These are phyloP conservation scores for Chalaropsis ovoidea DNA, from an alignment of 2,329 filamentous ascomycete species.

Conservation along the genomic window DNA sequence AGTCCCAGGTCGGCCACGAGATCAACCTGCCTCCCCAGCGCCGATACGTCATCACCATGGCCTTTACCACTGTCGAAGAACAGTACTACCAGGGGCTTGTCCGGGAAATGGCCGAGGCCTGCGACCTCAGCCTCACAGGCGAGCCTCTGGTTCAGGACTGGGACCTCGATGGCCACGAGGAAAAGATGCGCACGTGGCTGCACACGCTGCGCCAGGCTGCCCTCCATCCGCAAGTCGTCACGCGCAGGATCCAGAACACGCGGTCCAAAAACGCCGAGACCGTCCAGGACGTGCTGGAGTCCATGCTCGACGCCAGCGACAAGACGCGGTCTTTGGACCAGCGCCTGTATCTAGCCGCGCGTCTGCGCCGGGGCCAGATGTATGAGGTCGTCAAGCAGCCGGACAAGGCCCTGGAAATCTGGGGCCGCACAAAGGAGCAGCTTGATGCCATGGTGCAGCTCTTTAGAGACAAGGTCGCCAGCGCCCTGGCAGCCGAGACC, in stretches of 20 bases:
- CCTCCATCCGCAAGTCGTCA: conserved; percentile 73
- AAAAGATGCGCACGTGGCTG: conserved; percentile 71
- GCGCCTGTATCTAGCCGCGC: conserved; percentile 28
- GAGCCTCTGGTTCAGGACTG: conserved; percentile 52
- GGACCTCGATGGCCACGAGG: conserved; percentile 53
- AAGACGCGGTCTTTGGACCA: conserved; percentile 21
- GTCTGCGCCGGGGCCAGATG: neutral
- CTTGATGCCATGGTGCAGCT: neutral
- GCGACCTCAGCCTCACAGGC: conserved; percentile 55
- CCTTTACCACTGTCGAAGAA: conserved; percentile 83
- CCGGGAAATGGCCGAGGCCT: conserved; percentile 60
- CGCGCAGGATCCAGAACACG: conserved; percentile 36
- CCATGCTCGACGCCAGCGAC: neutral
- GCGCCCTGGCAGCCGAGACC: neutral
- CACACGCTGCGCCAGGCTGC: conserved; percentile 64
- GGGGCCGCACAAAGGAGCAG: neutral
- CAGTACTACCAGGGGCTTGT: conserved; percentile 75
- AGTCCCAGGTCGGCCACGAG: conserved; percentile 68
- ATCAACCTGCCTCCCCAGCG: conserved; percentile 71
- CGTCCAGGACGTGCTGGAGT: neutral
- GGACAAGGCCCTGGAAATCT: neutral
- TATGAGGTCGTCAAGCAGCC: neutral
- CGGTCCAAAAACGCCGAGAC: neutral
- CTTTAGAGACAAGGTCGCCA: neutral
- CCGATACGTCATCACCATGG: conserved; percentile 76